A percentile compares a stretch with the other conserved stretches of the same genome.
Conservation (phyloP, 441 rosid genomes). For the Adansonia madagascariensis region DNA sequence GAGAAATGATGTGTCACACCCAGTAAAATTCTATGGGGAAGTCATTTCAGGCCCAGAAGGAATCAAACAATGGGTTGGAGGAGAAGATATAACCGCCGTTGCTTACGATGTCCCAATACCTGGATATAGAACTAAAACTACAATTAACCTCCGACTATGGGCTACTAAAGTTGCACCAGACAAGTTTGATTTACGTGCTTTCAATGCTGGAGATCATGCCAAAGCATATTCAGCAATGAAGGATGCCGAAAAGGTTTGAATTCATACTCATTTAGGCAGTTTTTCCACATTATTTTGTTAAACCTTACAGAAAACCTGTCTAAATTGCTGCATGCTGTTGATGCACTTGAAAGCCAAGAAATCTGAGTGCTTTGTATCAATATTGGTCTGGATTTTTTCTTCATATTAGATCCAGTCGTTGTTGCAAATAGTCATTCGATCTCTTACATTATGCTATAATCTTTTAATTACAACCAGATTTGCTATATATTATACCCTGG, state of each 20-base stretch:
- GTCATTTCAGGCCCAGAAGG: constrained; percentile 81
- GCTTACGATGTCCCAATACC: constrained; percentile 96
- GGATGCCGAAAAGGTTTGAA: constrained; percentile 78
- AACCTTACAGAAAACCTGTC: too few relatives aligned
- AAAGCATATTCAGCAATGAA: constrained; percentile 70
- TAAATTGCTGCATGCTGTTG: background rate
- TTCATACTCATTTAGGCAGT: constrained; percentile 10
- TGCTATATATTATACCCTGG: constrained; percentile 91
- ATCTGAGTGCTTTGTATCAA: constrained; percentile 13
- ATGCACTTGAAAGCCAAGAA: constrained; percentile 5
- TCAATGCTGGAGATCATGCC: constrained; percentile 81
- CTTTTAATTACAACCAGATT: constrained; percentile 45
- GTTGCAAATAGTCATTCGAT: background rate
- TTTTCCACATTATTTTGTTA: background rate
- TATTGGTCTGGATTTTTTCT: background rate
- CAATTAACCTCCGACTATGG: constrained; percentile 89
- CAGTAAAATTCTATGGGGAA: constrained; percentile 83
- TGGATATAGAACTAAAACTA: constrained; percentile 86
- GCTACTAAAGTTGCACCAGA: constrained; percentile 79
- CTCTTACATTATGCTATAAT: constrained; percentile 13
- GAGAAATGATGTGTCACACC: constrained; percentile 81
- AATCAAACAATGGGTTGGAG: constrained; percentile 80
- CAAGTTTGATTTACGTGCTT: constrained; percentile 73
- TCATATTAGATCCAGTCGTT: background rate
- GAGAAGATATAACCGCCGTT: constrained; percentile 78